phyloP scores from a whole-genome alignment of 768 basidiomycete genomes.

The Galerina marginata region DNA sequence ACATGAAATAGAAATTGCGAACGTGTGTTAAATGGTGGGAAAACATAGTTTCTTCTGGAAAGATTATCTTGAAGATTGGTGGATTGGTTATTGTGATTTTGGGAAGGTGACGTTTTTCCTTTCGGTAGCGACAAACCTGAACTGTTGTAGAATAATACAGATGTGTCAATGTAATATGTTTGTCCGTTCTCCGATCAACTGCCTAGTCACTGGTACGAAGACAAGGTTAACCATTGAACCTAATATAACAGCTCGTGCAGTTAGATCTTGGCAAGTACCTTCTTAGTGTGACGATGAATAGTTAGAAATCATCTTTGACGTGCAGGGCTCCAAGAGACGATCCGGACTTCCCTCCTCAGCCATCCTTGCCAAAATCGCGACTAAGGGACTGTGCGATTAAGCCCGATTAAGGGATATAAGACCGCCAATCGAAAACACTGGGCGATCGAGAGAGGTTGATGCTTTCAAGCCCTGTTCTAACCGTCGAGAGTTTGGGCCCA shows the following conservation, averaged over 20 bases:
- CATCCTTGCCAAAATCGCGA: background rate
- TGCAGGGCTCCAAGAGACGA: constrained; percentile 2
- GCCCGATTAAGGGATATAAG: background rate
- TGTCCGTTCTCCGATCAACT: constrained; percentile 1
- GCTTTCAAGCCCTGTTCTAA: background rate
- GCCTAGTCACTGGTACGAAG: background rate
- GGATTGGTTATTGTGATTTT: background rate
- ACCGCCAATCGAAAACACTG: background rate
- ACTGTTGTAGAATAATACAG: constrained; percentile 4
- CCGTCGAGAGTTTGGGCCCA: background rate
- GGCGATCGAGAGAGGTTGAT: background rate
- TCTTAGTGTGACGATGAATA: background rate
- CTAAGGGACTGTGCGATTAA: background rate
- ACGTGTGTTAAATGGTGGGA: background rate
- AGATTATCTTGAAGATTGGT: background rate
- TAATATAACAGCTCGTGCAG: background rate
- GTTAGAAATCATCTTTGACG: constrained; percentile 5
- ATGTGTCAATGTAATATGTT: background rate
- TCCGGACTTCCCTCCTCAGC: background rate
- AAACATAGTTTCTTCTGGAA: background rate
- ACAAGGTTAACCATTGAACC: background rate
- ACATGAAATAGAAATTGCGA: constrained; percentile 36
- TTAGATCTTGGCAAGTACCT: background rate
- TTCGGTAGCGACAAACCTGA: background rate
- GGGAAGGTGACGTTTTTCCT: background rate